These are phyloP conservation scores for Phytophthora cryptogea DNA, from an alignment of 352 stramenopile species.

Conservation along the genomic window DNA sequence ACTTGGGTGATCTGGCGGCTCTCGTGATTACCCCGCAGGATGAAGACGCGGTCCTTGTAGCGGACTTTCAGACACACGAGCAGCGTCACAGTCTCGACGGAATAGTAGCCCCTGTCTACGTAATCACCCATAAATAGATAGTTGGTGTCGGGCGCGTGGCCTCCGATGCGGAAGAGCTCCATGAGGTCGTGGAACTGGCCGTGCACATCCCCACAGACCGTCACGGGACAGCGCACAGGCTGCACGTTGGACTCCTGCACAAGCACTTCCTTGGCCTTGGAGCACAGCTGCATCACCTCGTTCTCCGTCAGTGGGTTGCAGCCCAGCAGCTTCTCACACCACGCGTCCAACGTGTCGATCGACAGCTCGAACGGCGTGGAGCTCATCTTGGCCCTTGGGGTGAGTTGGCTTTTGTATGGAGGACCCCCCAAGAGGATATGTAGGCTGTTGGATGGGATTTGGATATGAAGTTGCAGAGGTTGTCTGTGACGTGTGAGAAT, in stretches of 20 bases:
- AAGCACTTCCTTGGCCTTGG: slow-evolving; percentile 96
- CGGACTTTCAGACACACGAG: slow-evolving; percentile 90
- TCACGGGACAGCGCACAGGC: slow-evolving; percentile 96
- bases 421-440: too few relatives aligned
- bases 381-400: slow-evolving; percentile 37
- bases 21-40: slow-evolving; percentile 85
- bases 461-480: too few relatives aligned
- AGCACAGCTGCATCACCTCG: slow-evolving; percentile 95
- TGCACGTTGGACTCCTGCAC: slow-evolving; percentile 98
- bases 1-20: slow-evolving; percentile 82
- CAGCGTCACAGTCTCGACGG: slow-evolving; percentile 82
- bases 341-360: slow-evolving; percentile 92
- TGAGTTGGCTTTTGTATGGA: too few relatives aligned
- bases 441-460: too few relatives aligned
- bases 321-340: slow-evolving; percentile 93
- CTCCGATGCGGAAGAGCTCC: slow-evolving; percentile 93
- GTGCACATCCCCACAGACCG: slow-evolving; percentile 98
- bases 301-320: slow-evolving; percentile 95
- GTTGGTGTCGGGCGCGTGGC: slow-evolving; percentile 87
- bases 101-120: slow-evolving; percentile 90
- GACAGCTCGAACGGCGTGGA: slow-evolving; percentile 71
- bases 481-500: too few relatives aligned
- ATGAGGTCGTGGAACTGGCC: slow-evolving; percentile 98
- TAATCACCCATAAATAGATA: slow-evolving; percentile 88
- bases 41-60: slow-evolving; percentile 86